A percentile compares a stretch with the other conserved stretches of the same genome.
Evolutionary conservation across 164 flowering plant species (phyloP).

Genomic region (Vitis rupestris): DNA sequence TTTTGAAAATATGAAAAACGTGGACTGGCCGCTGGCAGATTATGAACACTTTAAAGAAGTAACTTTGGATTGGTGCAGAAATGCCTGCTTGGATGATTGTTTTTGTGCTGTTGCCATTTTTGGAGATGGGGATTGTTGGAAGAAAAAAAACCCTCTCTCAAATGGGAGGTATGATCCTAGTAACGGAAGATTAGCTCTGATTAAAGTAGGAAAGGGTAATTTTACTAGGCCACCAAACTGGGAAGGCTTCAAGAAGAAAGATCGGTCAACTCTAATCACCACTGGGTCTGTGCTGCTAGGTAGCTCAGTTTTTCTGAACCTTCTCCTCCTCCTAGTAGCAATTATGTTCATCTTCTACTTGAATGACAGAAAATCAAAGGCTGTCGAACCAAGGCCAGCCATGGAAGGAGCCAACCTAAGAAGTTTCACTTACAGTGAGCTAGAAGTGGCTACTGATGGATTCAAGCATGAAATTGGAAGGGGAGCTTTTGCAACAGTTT

Average conservation of each 20-base stretch:
- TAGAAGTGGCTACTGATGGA: conserved; percentile 19
- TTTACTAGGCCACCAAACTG: neutral
- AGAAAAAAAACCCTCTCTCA: conserved; percentile 40
- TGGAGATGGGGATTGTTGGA: conserved; percentile 27
- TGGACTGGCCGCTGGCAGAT: conserved; percentile 35
- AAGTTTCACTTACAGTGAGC: conserved; percentile 18
- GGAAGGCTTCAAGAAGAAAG: too few species aligned
- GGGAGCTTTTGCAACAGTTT: conserved; percentile 27
- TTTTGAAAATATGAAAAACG: conserved; percentile 9
- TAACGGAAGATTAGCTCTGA: conserved; percentile 10
- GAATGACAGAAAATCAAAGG: too few species aligned
- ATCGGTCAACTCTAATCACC: neutral
- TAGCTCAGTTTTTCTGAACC: conserved; percentile 13
- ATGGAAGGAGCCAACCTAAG: too few species aligned
- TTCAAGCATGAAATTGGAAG: conserved; percentile 28
- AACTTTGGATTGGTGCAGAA: conserved; percentile 25
- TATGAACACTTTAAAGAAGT: conserved; percentile 9
- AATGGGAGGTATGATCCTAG: conserved; percentile 13
- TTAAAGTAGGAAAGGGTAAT: conserved; percentile 18
- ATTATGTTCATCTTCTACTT: too few species aligned
- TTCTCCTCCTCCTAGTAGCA: neutral
- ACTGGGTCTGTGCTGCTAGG: conserved; percentile 14
- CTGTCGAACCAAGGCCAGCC: too few species aligned
- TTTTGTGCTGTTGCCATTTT: conserved; percentile 31
- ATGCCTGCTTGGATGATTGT: conserved; percentile 39